Evolutionary conservation across 805 yeast genomes (phyloP).

Genomic region (Suhomyces pyralidae): DNA sequence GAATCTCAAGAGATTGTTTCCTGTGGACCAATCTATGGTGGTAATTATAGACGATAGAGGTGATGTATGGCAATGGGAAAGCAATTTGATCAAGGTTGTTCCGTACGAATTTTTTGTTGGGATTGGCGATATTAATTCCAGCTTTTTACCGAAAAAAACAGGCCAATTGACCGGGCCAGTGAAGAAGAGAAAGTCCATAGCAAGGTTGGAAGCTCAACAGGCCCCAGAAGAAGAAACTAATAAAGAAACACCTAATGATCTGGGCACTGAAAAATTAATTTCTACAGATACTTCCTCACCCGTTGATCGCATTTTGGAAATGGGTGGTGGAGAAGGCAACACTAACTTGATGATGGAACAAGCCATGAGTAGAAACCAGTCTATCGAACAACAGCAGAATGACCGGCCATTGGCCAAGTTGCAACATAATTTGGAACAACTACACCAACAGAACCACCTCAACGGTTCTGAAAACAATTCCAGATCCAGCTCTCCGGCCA

Average conservation of each 20-base stretch:
- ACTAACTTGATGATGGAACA: slow-evolving; percentile 50
- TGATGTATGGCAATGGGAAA: slow-evolving; percentile 98
- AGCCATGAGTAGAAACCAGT: slow-evolving; percentile 61
- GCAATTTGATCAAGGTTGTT: slow-evolving; percentile 83
- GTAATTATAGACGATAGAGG: slow-evolving; percentile 96
- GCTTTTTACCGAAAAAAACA: slow-evolving; percentile 81
- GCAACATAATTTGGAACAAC: slow-evolving; percentile 66
- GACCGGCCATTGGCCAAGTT: slow-evolving; percentile 83
- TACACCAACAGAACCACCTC: slow-evolving; percentile 31
- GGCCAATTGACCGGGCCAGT: slow-evolving; percentile 58
- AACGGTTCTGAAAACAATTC: slow-evolving; percentile 17
- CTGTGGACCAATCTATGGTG: slow-evolving; percentile 95
- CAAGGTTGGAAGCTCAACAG: slow-evolving; percentile 47
- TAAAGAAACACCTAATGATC: slow-evolving; percentile 6
- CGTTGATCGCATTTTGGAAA: slow-evolving; percentile 46
- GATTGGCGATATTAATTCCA: slow-evolving; percentile 93
- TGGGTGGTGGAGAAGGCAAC: slow-evolving; percentile 52
- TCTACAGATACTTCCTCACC: slow-evolving; percentile 31
- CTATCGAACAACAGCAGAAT: slow-evolving; percentile 74
- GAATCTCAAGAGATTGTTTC: slow-evolving; percentile 82
- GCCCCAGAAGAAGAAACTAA: slow-evolving; percentile 10
- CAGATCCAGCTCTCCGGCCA: slow-evolving; percentile 11
- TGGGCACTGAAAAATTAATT: slow-evolving; percentile 2
- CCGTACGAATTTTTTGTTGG: slow-evolving; percentile 97
- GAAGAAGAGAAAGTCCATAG: slow-evolving; percentile 56